Evolutionary conservation across 83 land plant species (phyloP).

Genomic region (Diphasiastrum complanatum): DNA sequence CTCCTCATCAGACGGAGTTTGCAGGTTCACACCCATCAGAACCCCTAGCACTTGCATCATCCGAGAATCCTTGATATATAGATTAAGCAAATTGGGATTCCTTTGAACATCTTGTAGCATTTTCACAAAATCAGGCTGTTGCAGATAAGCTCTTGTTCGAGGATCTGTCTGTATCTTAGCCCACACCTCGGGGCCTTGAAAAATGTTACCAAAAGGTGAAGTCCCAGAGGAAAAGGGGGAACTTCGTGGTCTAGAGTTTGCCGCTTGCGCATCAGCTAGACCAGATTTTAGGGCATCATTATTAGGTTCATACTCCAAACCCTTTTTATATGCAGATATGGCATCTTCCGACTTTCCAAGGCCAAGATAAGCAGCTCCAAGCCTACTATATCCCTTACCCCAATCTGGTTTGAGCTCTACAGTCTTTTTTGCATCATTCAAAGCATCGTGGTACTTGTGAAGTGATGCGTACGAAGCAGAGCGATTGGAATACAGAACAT

Average conservation of each 20-base stretch:
- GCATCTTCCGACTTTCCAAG: constrained; percentile 54
- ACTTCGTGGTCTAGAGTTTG: constrained; percentile 19
- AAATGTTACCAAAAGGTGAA: constrained; percentile 73
- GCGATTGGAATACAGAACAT: constrained; percentile 93
- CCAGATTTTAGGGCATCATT: constrained; percentile 86
- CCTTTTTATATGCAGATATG: constrained; percentile 65
- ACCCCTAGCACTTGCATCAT: constrained; percentile 90
- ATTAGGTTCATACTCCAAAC: constrained; percentile 67
- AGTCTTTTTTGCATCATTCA: constrained; percentile 80
- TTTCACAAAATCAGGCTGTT: constrained; percentile 85
- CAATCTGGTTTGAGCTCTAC: constrained; percentile 88
- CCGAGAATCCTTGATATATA: constrained; percentile 64
- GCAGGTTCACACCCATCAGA: constrained; percentile 59
- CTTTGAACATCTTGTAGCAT: constrained; percentile 77
- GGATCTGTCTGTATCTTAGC: constrained; percentile 80
- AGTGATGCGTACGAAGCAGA: constrained; percentile 95
- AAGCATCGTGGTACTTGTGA: constrained; percentile 60
- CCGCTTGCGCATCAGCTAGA: constrained; percentile 69
- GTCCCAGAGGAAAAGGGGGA: too few species aligned
- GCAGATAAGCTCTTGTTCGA: constrained; percentile 50
- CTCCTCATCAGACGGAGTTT: constrained; percentile 31
- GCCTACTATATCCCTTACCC: constrained; percentile 88
- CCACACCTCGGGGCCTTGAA: constrained; percentile 90
- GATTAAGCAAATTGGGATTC: constrained; percentile 63
- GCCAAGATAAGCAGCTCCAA: constrained; percentile 89